Evolutionary conservation across 202 grass and related monocot genomes (phyloP), one percentile per base, ranked within the genome.

Genomic region (Panicum hallii): DNA sequence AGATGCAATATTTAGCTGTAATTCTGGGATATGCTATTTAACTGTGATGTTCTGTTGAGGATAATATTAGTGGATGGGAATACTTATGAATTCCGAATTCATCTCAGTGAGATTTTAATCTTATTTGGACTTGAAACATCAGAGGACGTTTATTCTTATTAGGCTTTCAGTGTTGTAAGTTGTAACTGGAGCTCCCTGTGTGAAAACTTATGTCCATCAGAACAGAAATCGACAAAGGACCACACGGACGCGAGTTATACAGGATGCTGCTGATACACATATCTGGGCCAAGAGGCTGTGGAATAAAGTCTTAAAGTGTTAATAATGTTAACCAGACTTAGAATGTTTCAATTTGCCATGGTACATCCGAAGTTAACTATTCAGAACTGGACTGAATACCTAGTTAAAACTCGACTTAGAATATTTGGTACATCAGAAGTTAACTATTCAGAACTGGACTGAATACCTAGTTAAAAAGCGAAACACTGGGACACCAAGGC

Each of bases 1-100:
- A 46, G 75, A 62, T 75, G 49, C 8, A 40, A 57, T 63, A 0
- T 36, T 11, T 71, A 75, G 56, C n/a, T 76, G 45, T 85, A 70
- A 58, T 20, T 82, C 52, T 65, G 19, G 32, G 66, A 41, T 67
- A 28, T 15, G 50, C 45, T 83, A 62, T 74, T 52, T 40, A 53
- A 41, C 50, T 53, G 28, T 11, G 2, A 30, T 66, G 8, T 41
- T 77, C 22, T 83, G 15, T 23, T 79, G 49, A 67, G 36, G 19
- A 15, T 66, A 17, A 54, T 70, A 10, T 71, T 63, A 54, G 5
- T 40, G 20, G 43, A 72, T 50, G 11, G 14, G 53, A 61, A 14
- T 70, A 53, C 4, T 70, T 87, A 5, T 26, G 36, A 16, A 79
- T 42, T 66, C 45, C 11, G 8, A 30, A 26, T 64, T 86, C 15